Percentiles rank a stretch among this genome's conserved stretches.
Evolutionary conservation across 2,329 filamentous ascomycete species (phyloP).

Genomic region (Beauveria sp.): DNA sequence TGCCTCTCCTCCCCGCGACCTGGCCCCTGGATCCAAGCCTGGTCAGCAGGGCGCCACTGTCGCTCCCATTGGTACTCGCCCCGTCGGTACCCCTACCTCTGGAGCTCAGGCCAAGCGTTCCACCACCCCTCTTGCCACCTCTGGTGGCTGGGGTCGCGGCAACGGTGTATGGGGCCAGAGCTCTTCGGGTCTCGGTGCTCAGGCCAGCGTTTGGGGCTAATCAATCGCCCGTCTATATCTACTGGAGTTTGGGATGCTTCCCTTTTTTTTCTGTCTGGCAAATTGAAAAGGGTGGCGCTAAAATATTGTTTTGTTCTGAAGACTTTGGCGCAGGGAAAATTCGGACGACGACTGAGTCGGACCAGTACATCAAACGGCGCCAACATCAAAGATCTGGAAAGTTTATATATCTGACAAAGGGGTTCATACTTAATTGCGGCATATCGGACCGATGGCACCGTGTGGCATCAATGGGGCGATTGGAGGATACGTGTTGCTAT

Average conservation of each 20-base stretch:
- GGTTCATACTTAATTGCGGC: slow-evolving; percentile 4
- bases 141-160: slow-evolving; percentile 72
- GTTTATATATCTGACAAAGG: slow-evolving; percentile 1
- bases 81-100: slow-evolving; percentile 49
- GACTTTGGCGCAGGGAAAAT: slow-evolving; percentile 4
- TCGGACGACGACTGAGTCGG: not conserved
- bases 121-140: slow-evolving; percentile 87
- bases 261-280: slow-evolving; percentile 11
- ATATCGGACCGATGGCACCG: slow-evolving; percentile 1
- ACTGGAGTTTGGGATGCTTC: slow-evolving; percentile 13
- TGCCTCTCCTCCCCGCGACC: slow-evolving; percentile 67
- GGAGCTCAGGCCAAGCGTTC: slow-evolving; percentile 62
- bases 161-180: slow-evolving; percentile 81
- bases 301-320: not conserved
- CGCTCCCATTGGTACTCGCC: slow-evolving; percentile 89
- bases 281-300: not conserved
- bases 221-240: not conserved
- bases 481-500: slow-evolving; percentile 2
- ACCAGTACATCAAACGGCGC: slow-evolving; percentile 4
- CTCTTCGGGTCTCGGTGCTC: slow-evolving; percentile 71
- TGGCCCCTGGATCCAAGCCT: slow-evolving; percentile 45
- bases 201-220: slow-evolving; percentile 92
- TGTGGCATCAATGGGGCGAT: slow-evolving; percentile 5
- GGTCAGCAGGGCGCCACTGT: slow-evolving; percentile 56
- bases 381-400: not conserved